A percentile compares a stretch with the other conserved stretches of the same genome.
These are phyloP conservation scores for Brassica balearica DNA, from an alignment of 441 rosid species.

Conservation along the genomic window DNA sequence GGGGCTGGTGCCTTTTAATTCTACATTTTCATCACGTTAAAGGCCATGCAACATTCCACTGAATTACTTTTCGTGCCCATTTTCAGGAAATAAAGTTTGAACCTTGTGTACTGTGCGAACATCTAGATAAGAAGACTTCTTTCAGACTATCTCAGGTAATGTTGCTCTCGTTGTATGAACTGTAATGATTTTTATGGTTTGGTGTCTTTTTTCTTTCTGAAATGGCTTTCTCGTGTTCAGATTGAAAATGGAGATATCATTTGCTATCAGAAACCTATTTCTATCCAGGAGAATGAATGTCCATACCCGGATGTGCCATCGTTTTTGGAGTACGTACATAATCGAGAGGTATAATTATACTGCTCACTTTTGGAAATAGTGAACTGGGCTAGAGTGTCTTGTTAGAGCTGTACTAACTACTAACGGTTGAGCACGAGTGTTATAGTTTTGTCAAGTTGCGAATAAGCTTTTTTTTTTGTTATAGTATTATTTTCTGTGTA, in stretches of 20 bases:
- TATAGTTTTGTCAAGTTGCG: constrained; percentile 11
- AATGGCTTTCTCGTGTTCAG: constrained; percentile 50
- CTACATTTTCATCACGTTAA: constrained; percentile 9
- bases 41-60: constrained; percentile 25
- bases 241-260: constrained; percentile 98
- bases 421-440: background rate
- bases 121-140: constrained; percentile 76
- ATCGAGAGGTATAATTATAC: constrained; percentile 73
- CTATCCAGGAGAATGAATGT: constrained; percentile 62
- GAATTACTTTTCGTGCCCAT: background rate
- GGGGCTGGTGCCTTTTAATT: constrained; percentile 23
- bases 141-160: constrained; percentile 84
- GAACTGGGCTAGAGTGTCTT: constrained; percentile 20
- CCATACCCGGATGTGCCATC: constrained; percentile 85
- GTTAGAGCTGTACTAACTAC: constrained; percentile 6
- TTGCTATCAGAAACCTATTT: constrained; percentile 82
- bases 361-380: constrained; percentile 21
- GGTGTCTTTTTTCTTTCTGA: background rate
- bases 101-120: constrained; percentile 95
- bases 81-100: constrained; percentile 94
- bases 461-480: background rate
- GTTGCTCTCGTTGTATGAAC: constrained; percentile 15
- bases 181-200: constrained; percentile 34
- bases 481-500: constrained; percentile 4
- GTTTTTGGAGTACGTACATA: constrained; percentile 90